Evolutionary conservation across 129 eudicot genomes (phyloP).

Genomic region (Flaveria brownii): DNA sequence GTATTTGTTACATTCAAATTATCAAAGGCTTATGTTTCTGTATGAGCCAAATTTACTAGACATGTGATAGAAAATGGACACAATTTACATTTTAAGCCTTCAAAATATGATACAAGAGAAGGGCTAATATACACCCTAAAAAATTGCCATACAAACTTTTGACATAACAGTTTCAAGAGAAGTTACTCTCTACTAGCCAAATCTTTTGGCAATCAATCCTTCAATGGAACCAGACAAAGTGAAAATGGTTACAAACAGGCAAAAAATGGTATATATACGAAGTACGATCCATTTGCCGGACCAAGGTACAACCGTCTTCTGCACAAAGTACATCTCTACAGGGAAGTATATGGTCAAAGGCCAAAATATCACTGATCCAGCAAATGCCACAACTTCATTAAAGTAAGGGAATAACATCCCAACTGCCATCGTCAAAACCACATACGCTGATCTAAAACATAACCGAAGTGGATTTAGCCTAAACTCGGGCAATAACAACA

Average conservation of each 20-base stretch:
- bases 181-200: constrained; percentile 27
- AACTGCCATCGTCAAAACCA: constrained; percentile 31
- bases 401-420: constrained; percentile 56
- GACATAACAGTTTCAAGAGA: neutral
- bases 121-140: neutral
- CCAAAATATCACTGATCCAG: constrained; percentile 62
- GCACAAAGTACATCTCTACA: constrained; percentile 48
- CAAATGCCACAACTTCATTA: constrained; percentile 52
- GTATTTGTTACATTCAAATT: too few relatives aligned
- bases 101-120: neutral
- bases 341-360: constrained; percentile 60
- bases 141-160: neutral
- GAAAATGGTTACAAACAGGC: constrained; percentile 41
- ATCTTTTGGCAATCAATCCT: constrained; percentile 46
- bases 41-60: too few relatives aligned
- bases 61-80: too few relatives aligned
- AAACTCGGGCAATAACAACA: constrained; percentile 35
- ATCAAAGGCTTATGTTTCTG: too few relatives aligned
- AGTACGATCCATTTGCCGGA: constrained; percentile 49
- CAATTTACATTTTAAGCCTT: too few relatives aligned
- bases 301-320: constrained; percentile 47
- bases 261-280: constrained; percentile 30
- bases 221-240: constrained; percentile 51
- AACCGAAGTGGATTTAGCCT: constrained; percentile 49
- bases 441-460: constrained; percentile 51